Conservation (phyloP, 2,329 filamentous ascomycete species). For the Aspergillus sp. region DNA sequence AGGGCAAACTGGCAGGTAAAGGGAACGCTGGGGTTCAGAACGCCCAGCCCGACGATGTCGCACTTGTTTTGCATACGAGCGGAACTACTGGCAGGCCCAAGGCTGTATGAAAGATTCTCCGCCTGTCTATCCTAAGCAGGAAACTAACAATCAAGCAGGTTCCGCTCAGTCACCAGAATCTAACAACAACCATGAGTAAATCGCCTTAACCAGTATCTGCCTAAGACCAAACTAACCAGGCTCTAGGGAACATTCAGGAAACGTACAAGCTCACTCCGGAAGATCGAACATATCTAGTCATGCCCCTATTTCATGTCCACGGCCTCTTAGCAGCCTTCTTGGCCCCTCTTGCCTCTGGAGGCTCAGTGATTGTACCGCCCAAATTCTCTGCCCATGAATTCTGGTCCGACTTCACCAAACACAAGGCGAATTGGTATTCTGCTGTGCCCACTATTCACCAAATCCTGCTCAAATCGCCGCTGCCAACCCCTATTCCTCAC, state of each 20-base stretch:
- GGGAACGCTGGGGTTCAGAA: constrained; percentile 49
- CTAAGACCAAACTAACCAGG: not conserved
- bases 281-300: constrained; percentile 82
- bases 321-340: constrained; percentile 82
- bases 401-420: constrained; percentile 72
- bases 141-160: constrained; percentile 47
- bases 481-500: constrained; percentile 65
- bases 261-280: constrained; percentile 71
- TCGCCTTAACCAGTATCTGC: constrained; percentile 10
- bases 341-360: constrained; percentile 71
- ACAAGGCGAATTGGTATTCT: constrained; percentile 87
- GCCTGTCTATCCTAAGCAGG: not conserved
- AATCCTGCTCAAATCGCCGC: constrained; percentile 73
- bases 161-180: constrained; percentile 76
- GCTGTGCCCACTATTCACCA: constrained; percentile 93
- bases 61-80: constrained; percentile 78
- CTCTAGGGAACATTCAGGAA: constrained; percentile 68
- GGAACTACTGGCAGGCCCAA: constrained; percentile 85
- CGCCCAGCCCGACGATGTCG: constrained; percentile 74
- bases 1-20: constrained; percentile 63
- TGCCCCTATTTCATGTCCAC: constrained; percentile 89
- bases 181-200: constrained; percentile 75
- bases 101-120: constrained; percentile 55
- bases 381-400: constrained; percentile 83
- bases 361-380: constrained; percentile 74